A percentile compares a stretch with the other conserved stretches of the same genome.
phyloP scores from a whole-genome alignment of 345 rosid species.

The Bruguiera gymnorhiza region DNA sequence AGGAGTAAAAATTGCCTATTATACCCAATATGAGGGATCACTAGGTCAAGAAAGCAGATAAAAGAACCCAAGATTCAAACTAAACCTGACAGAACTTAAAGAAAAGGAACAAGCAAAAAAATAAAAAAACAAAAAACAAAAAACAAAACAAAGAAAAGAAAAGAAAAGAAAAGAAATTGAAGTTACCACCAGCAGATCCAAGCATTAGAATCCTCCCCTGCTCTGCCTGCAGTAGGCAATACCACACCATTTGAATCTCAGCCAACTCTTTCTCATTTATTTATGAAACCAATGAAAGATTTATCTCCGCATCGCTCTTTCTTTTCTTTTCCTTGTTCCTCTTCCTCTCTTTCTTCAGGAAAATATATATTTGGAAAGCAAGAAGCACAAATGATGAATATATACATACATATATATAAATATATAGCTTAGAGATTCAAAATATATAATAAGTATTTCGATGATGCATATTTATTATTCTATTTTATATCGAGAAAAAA shows the following conservation, averaged over 20 bases:
- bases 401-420: too few relatives aligned
- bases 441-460: too few relatives aligned
- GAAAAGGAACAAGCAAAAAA: too few relatives aligned
- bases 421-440: too few relatives aligned
- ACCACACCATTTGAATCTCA: conserved; percentile 23
- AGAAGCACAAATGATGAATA: too few relatives aligned
- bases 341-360: not conserved
- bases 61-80: too few relatives aligned
- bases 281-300: conserved; percentile 2
- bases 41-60: too few relatives aligned
- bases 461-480: too few relatives aligned
- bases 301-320: conserved; percentile 8
- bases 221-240: not conserved
- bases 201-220: conserved; percentile 23
- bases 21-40: too few relatives aligned
- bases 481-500: conserved; percentile 2
- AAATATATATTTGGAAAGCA: too few relatives aligned
- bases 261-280: not conserved
- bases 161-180: not conserved
- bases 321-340: not conserved
- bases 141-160: not conserved
- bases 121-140: not conserved
- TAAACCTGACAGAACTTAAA: not conserved
- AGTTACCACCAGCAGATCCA: conserved; percentile 41
- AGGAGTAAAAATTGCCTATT: too few relatives aligned